phyloP scores from a whole-genome alignment of 2,329 filamentous ascomycete genomes.

The Phialemoniopsis sp. region DNA sequence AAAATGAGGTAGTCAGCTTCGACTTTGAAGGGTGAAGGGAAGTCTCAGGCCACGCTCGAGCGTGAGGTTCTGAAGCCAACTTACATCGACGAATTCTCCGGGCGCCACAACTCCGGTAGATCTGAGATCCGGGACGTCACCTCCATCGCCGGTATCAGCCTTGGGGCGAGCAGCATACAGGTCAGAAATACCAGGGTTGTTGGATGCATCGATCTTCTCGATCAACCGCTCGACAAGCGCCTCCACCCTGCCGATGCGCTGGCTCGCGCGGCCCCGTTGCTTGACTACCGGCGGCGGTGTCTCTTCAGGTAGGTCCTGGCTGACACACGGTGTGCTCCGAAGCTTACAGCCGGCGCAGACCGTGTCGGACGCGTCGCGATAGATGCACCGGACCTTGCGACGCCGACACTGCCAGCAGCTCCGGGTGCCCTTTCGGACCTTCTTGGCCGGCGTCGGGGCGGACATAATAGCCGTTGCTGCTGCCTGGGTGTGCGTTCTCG shows the following conservation, averaged over 20 bases:
- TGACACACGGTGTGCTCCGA: constrained; percentile 34
- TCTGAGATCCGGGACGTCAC: neutral
- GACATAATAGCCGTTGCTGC: too few relatives aligned
- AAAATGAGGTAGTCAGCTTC: too few relatives aligned
- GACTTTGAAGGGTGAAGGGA: too few relatives aligned
- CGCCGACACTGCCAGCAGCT: constrained; percentile 76
- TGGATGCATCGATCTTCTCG: too few relatives aligned
- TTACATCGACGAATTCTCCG: too few relatives aligned
- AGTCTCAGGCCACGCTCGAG: too few relatives aligned
- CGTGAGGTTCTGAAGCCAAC: too few relatives aligned
- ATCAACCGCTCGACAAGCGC: constrained; percentile 25
- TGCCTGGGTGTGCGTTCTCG: too few relatives aligned
- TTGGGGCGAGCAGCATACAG: too few relatives aligned
- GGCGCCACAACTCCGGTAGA: neutral
- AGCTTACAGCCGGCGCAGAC: constrained; percentile 39
- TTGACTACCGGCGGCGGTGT: constrained; percentile 7
- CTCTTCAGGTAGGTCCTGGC: constrained; percentile 36
- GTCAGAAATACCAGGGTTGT: too few relatives aligned
- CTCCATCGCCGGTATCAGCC: constrained; percentile 4
- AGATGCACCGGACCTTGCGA: constrained; percentile 45
- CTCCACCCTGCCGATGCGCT: constrained; percentile 23
- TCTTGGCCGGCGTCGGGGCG: too few relatives aligned
- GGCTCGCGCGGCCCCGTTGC: constrained; percentile 1
- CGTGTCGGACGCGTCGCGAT: constrained; percentile 25
- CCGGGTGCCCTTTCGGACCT: too few relatives aligned